Evolutionary conservation across 1,284 basidiomycete species (phyloP).

Genomic region (Neotropicomus parvogracilis): DNA sequence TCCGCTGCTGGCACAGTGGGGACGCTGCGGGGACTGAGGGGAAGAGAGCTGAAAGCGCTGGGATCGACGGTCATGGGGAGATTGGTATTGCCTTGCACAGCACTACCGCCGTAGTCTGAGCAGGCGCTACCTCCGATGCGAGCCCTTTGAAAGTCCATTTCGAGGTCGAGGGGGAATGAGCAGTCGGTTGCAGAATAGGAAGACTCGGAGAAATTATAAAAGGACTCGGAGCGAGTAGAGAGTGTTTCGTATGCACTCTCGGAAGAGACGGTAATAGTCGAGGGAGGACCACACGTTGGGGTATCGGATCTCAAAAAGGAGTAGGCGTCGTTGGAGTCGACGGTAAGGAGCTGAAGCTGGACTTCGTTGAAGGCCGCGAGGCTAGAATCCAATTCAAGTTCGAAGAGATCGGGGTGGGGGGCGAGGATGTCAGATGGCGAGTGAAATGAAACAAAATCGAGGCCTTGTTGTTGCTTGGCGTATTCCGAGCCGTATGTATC

Average conservation of each 20-base stretch:
- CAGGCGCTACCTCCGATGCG: constrained; percentile 46
- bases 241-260: constrained; percentile 70
- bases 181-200: constrained; percentile 50
- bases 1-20: constrained; percentile 36
- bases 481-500: constrained; percentile 38
- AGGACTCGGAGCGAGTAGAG: constrained; percentile 63
- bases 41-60: constrained; percentile 53
- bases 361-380: constrained; percentile 59
- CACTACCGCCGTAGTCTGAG: constrained; percentile 48
- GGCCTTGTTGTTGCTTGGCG: constrained; percentile 39
- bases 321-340: constrained; percentile 62
- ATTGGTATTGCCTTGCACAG: constrained; percentile 38
- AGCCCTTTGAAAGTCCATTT: constrained; percentile 68
- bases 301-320: constrained; percentile 59
- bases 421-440: constrained; percentile 63
- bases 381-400: constrained; percentile 70
- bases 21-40: constrained; percentile 57
- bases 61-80: constrained; percentile 46
- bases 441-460: constrained; percentile 69
- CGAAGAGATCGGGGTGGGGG: constrained; percentile 75
- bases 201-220: constrained; percentile 59
- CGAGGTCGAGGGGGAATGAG: constrained; percentile 57
- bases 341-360: constrained; percentile 59
- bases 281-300: constrained; percentile 66
- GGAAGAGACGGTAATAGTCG: constrained; percentile 72